A percentile compares a stretch with the other conserved stretches of the same genome.
phyloP scores from a whole-genome alignment of 306 rosid species.

The Morella rubra region DNA sequence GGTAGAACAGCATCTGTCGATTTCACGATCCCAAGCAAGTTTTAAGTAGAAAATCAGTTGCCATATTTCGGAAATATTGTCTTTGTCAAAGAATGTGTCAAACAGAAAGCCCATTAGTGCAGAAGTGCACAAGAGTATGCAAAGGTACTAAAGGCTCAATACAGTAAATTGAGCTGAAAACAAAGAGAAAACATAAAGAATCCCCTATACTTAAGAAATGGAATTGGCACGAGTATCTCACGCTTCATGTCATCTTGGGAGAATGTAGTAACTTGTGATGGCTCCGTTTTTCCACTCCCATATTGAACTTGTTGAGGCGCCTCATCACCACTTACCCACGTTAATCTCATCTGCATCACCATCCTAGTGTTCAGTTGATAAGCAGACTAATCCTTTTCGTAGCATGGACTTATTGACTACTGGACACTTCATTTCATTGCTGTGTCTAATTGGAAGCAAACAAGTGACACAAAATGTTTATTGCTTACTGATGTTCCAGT shows the following conservation, averaged over 20 bases:
- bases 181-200: too few relatives aligned
- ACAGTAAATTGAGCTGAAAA: too few relatives aligned
- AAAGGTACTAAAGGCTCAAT: too few relatives aligned
- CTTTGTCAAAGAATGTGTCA: too few relatives aligned
- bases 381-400: not conserved
- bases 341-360: conserved; percentile 66
- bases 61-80: too few relatives aligned
- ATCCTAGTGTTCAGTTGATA: not conserved
- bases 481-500: conserved; percentile 58
- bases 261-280: conserved; percentile 65
- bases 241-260: conserved; percentile 67
- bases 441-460: not conserved
- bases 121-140: too few relatives aligned
- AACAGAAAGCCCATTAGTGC: too few relatives aligned
- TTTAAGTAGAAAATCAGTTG: not conserved
- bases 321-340: conserved; percentile 87
- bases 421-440: not conserved
- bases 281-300: conserved; percentile 44
- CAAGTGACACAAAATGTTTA: not conserved
- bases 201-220: not conserved
- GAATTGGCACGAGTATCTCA: conserved; percentile 34
- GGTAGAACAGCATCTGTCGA: conserved; percentile 35
- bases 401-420: too few relatives aligned
- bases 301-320: conserved; percentile 67
- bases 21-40: conserved; percentile 1